A percentile compares a stretch with the other conserved stretches of the same genome.
Evolutionary conservation across 305 asterid species (phyloP).

Genomic region (Fraxinus dipetala): DNA sequence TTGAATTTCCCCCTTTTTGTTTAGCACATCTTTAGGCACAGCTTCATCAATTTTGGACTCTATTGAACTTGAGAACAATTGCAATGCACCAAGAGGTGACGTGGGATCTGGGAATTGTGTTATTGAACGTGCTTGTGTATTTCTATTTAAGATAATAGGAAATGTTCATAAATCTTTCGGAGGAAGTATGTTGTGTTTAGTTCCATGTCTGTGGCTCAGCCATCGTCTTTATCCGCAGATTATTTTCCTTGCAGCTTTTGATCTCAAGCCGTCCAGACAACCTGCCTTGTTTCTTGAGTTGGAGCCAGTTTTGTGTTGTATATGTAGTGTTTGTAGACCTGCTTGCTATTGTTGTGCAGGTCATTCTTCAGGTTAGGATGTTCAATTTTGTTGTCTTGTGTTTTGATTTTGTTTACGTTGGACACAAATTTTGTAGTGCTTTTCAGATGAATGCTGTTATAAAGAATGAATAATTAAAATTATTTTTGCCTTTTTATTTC

Average conservation of each 20-base stretch:
- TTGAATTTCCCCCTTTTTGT: not conserved
- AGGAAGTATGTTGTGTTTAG: not conserved
- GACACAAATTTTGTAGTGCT: not conserved
- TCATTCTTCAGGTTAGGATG: not conserved
- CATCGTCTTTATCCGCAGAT: not conserved
- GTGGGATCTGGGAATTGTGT: slow-evolving; percentile 18
- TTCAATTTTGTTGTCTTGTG: not conserved
- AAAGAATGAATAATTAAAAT: not conserved
- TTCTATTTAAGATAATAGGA: slow-evolving; percentile 8
- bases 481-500: not conserved
- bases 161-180: not conserved
- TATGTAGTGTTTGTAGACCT: not conserved
- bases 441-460: not conserved
- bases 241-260: not conserved
- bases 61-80: slow-evolving; percentile 19
- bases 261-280: not conserved
- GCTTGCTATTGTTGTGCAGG: not conserved
- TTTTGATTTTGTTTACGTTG: not conserved
- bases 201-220: not conserved
- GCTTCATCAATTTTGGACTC: slow-evolving; percentile 27
- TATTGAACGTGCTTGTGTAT: slow-evolving; percentile 12
- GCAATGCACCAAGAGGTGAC: slow-evolving; percentile 18
- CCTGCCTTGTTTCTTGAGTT: not conserved
- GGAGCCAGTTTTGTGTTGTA: not conserved
- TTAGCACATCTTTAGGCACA: slow-evolving; percentile 32